These are phyloP conservation scores for Kodamaea leandrae DNA, from an alignment of 805 yeast genomes.

Conservation along the genomic window DNA sequence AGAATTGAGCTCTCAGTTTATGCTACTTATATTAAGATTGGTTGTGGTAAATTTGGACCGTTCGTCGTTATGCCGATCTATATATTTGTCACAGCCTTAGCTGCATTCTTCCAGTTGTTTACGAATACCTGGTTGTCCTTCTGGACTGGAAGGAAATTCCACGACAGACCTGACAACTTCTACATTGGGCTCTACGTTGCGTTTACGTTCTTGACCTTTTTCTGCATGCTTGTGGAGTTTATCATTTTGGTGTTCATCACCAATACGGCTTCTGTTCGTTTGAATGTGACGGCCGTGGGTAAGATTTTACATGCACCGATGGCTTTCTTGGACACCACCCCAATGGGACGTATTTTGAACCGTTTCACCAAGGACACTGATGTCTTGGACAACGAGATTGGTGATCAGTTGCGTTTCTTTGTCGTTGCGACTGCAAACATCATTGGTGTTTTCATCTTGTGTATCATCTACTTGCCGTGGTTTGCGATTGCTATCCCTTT, in stretches of 20 bases:
- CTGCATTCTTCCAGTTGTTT: slow-evolving; percentile 54
- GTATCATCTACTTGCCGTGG: slow-evolving; percentile 73
- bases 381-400: slow-evolving; percentile 73
- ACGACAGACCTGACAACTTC: slow-evolving; percentile 44
- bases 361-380: slow-evolving; percentile 88
- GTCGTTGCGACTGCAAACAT: slow-evolving; percentile 52
- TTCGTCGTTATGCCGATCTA: slow-evolving; percentile 2
- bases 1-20: slow-evolving; percentile 32
- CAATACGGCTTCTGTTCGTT: slow-evolving; percentile 51
- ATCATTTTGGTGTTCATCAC: slow-evolving; percentile 47
- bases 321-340: slow-evolving; percentile 81
- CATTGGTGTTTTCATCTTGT: slow-evolving; percentile 59
- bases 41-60: slow-evolving; percentile 5
- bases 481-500: slow-evolving; percentile 66
- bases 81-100: slow-evolving; percentile 23
- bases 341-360: slow-evolving; percentile 82
- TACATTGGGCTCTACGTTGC: slow-evolving; percentile 75
- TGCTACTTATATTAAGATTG: slow-evolving; percentile 28
- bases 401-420: slow-evolving; percentile 65
- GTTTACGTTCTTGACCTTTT: slow-evolving; percentile 50
- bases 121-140: slow-evolving; percentile 80
- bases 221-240: slow-evolving; percentile 44
- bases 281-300: slow-evolving; percentile 61
- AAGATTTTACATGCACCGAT: slow-evolving; percentile 73
- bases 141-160: slow-evolving; percentile 65